Base-by-base conservation (phyloP, 371 early-diverging fungal genomes). In the Mucor sp. region DNA sequence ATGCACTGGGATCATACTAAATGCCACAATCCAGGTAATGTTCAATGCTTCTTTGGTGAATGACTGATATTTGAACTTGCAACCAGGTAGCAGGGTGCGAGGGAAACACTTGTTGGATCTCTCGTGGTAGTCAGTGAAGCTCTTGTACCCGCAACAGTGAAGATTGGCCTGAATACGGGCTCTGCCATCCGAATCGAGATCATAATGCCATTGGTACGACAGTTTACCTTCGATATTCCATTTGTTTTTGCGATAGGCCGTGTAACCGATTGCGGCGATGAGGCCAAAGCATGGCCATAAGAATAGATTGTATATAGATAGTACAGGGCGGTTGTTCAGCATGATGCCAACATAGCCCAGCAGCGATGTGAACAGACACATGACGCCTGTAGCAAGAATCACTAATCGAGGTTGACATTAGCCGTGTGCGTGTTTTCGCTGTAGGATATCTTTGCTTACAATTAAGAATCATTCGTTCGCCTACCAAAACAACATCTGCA, bases 101-200 rank as follows among this genome's bases (percentile, higher is more conserved):
- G 88, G 88, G 66, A 83, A 88, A 39, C 88, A 88, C 37, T 83
- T 77, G 63, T 85, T 76, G 43, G 86, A 86, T 48, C 80, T 68
- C 33, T 86, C 85, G 25, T 86, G 85, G 32, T 79, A 85, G 60
- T 88, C 88, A 0, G 78, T 68, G 30, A 82, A 74, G 3, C 76
- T 72, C 41, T 85, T 81, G 72, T 82, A 86, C 3, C 88, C 88
- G 60, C 88, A 88, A 58, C 88, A 88, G 41, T 84, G 85, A 14
- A 88, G 67, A 48, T 81, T 80, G 60, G 82, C 75, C 67, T 84
- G 84, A 5, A 84, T 70, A 30, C 75, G 66, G 4, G 78, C 72
- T 28, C 84, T 71, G 23, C 73, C 84, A 53, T 74, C 76, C 0
- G 80, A 53, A 12, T 74, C 68, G 15, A 84, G 61, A 23, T 43